Percentiles rank a stretch among this genome's conserved stretches.
Evolutionary conservation across 306 rosid genomes (phyloP).

Genomic region (Corylus avellana): DNA sequence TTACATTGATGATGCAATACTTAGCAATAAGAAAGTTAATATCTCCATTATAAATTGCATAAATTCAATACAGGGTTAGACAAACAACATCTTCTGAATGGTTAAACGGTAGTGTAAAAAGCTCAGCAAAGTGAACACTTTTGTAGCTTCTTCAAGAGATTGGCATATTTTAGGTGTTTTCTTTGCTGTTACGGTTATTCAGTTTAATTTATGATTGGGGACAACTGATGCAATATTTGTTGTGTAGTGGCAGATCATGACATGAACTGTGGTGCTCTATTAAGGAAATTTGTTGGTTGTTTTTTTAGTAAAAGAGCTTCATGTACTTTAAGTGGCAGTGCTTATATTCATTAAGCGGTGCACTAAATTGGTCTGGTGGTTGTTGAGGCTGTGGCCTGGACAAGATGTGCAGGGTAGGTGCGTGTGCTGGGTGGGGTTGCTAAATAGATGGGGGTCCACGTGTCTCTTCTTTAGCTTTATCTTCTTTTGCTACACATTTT

Average conservation of each 20-base stretch:
- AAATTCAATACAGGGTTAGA: background rate
- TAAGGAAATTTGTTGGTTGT: background rate
- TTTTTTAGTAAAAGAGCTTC: background rate
- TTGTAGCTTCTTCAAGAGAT: background rate
- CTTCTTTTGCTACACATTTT: background rate
- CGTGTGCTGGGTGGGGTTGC: background rate
- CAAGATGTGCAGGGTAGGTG: background rate
- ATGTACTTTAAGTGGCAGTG: background rate
- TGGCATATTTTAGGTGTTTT: background rate
- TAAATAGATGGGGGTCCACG: background rate
- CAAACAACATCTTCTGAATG: background rate
- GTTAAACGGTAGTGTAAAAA: background rate
- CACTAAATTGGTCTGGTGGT: background rate
- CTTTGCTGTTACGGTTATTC: background rate
- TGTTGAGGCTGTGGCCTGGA: background rate
- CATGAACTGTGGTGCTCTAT: background rate
- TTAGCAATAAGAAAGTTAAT: background rate
- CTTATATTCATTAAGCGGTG: background rate
- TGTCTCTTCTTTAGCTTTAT: background rate
- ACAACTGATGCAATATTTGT: background rate
- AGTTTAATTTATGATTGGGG: background rate
- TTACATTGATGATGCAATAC: background rate
- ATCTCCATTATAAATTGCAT: background rate
- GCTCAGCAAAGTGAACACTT: background rate
- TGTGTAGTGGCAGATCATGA: background rate